Evolutionary conservation across 257 asterid genomes (phyloP), one percentile per base, ranked within the genome.

Genomic region (Scutellaria baicalensis): DNA sequence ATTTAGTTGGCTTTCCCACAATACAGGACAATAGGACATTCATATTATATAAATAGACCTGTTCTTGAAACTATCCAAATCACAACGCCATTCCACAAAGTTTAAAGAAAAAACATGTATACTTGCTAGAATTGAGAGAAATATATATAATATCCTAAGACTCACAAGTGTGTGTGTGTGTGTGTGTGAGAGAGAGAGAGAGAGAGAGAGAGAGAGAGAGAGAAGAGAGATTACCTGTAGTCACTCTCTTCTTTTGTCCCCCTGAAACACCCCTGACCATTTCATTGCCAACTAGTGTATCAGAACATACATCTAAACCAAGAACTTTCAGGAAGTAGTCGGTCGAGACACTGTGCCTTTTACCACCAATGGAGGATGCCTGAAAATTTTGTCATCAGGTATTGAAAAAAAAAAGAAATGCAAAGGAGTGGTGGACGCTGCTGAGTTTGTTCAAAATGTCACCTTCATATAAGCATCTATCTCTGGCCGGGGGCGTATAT

Each of bases 391-490:
- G 4, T 36, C 55, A 47, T 55, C 9, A 68, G 69, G 64, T 36
- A 56, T 49, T 8, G 21, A 3, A 36, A 23, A 14, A 36, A 23
- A 14, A 36, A 7, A 17, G 45, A 10, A 27, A 31, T 0, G 6
- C 35, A 36, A 16, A 47, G 18, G 40, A 71, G 13, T 13, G 10
- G 1, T 57, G 49, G 7, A 51, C 39, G 47, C 54, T 50, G 21
- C 39, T 9, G 36, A 20, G 55, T 33, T 40, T 57, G 62, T 9
- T 14, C 33, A 13, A 67, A 69, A 56, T 20, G 55, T 43, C 59
- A 90, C 97, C 97, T 90, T 90, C 97, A 90, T 90, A 75, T 81
- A 90, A 55, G 95, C 94, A 64, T 90, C 97, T 70, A 90, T 88
- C 80, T 90, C 96, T 18, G 94, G 86, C 72, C 79, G 78, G 9